These are phyloP conservation scores for Phaeosphaeriaceae sp. DNA, from an alignment of 2,329 filamentous ascomycete genomes.

Conservation along the genomic window DNA sequence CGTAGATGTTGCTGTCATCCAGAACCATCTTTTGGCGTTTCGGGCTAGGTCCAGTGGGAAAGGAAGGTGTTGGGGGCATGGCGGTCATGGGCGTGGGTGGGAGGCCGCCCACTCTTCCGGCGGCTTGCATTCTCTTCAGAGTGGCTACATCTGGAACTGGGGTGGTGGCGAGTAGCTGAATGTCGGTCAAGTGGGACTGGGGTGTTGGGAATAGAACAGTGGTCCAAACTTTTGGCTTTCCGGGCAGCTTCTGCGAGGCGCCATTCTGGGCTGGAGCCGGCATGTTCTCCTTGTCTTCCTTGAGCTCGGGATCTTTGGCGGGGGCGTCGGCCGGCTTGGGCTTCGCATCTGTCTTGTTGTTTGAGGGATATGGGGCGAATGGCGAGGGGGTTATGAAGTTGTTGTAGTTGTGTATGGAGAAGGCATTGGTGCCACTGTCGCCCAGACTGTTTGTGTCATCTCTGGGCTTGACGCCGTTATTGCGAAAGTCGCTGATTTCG, in stretches of 20 bases:
- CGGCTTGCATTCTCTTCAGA: slow-evolving; percentile 56
- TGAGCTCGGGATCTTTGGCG: slow-evolving; percentile 48
- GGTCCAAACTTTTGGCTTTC: slow-evolving; percentile 68
- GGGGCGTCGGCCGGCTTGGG: slow-evolving; percentile 28
- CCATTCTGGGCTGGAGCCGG: slow-evolving; percentile 58
- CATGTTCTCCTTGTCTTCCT: slow-evolving; percentile 64
- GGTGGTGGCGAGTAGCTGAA: slow-evolving; percentile 77
- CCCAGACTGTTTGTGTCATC: slow-evolving; percentile 55
- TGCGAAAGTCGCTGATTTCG: slow-evolving; percentile 87
- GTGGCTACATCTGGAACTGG: slow-evolving; percentile 60
- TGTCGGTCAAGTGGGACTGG: slow-evolving; percentile 75
- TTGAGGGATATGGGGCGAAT: slow-evolving; percentile 71
- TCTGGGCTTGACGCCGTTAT: slow-evolving; percentile 65
- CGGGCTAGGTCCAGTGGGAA: slow-evolving; percentile 67
- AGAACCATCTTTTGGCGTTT: slow-evolving; percentile 78
- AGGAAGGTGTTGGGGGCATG: slow-evolving; percentile 62
- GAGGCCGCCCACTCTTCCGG: slow-evolving; percentile 57
- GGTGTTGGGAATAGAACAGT: slow-evolving; percentile 85
- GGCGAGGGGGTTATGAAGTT: slow-evolving; percentile 89
- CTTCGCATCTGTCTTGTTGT: slow-evolving; percentile 33
- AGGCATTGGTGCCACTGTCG: slow-evolving; percentile 68
- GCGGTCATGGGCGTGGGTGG: slow-evolving; percentile 69
- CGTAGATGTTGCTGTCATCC: slow-evolving; percentile 73
- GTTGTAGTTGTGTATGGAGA: slow-evolving; percentile 92
- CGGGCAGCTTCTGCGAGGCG: slow-evolving; percentile 53